A percentile compares a stretch with the other conserved stretches of the same genome.
Conservation (phyloP, 768 basidiomycete genomes). For the Leccinum boreale region DNA sequence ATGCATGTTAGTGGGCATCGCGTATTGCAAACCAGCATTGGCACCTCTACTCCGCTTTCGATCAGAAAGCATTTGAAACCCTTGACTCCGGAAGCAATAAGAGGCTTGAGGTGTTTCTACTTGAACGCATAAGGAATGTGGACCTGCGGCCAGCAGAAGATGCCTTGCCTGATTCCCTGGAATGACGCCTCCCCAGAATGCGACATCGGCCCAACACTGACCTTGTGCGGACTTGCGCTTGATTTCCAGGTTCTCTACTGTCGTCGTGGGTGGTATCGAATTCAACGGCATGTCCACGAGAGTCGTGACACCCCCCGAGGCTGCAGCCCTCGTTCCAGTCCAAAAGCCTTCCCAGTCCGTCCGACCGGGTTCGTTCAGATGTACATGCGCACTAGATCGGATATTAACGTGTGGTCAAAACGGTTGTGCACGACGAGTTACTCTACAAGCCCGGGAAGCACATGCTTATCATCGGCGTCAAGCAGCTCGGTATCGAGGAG, state of each 20-base stretch:
- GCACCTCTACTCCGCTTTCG: constrained; percentile 90
- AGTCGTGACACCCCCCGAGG: constrained; percentile 92
- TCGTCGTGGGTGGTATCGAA: constrained; percentile 94
- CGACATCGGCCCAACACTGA: constrained; percentile 71
- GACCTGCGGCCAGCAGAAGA: background rate
- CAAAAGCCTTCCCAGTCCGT: constrained; percentile 94
- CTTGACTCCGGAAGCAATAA: constrained; percentile 78
- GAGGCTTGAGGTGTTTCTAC: constrained; percentile 69
- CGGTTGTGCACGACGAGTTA: constrained; percentile 25
- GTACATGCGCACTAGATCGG: constrained; percentile 72
- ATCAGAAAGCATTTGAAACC: constrained; percentile 98
- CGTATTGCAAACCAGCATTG: constrained; percentile 8
- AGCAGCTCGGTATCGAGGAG: constrained; percentile 39
- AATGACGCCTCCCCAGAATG: constrained; percentile 88
- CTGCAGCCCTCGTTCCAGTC: constrained; percentile 88
- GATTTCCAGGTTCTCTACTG: constrained; percentile 63
- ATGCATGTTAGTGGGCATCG: constrained; percentile 3
- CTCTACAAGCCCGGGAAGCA: constrained; percentile 85
- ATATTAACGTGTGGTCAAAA: background rate
- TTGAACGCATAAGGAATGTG: background rate
- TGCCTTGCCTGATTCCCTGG: constrained; percentile 77
- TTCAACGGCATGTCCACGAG: constrained; percentile 98
- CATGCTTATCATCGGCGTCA: constrained; percentile 53
- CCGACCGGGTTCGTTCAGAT: constrained; percentile 91
- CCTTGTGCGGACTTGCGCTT: constrained; percentile 72